Evolutionary conservation across 2,329 filamentous ascomycete genomes (phyloP).

Genomic region (Phialocephala sp.): DNA sequence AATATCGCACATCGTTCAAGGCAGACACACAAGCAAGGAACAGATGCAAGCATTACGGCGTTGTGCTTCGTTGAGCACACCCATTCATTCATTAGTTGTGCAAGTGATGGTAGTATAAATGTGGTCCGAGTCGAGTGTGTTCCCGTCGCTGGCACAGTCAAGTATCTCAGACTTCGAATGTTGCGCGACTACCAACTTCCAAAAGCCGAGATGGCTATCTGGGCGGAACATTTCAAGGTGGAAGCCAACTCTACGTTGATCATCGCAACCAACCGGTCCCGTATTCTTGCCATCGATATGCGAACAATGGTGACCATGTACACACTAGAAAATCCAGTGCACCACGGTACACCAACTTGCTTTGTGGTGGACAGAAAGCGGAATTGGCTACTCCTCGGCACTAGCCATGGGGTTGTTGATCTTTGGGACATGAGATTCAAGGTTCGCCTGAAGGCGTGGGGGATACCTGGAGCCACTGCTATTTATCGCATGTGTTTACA

Average conservation of each 20-base stretch:
- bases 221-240: conserved; percentile 89
- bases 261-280: conserved; percentile 84
- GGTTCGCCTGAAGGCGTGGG: conserved; percentile 86
- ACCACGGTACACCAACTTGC: conserved; percentile 89
- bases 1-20: conserved; percentile 88
- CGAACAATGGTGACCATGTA: conserved; percentile 85
- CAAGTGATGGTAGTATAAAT: conserved; percentile 87
- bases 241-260: conserved; percentile 84
- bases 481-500: conserved; percentile 83
- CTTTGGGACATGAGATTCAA: conserved; percentile 98
- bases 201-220: conserved; percentile 77
- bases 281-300: conserved; percentile 83
- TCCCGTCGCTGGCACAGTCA: conserved; percentile 61
- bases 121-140: conserved; percentile 75
- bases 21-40: conserved; percentile 79
- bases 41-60: conserved; percentile 75
- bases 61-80: conserved; percentile 93
- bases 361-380: conserved; percentile 87
- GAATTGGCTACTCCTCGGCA: conserved; percentile 91
- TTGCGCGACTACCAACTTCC: conserved; percentile 83
- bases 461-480: conserved; percentile 77
- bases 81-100: conserved; percentile 90
- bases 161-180: conserved; percentile 78
- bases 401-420: conserved; percentile 89
- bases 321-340: conserved; percentile 82